These are phyloP conservation scores for Colletotrichum cordylinicola DNA, from an alignment of 2,329 filamentous ascomycete genomes.

Conservation along the genomic window DNA sequence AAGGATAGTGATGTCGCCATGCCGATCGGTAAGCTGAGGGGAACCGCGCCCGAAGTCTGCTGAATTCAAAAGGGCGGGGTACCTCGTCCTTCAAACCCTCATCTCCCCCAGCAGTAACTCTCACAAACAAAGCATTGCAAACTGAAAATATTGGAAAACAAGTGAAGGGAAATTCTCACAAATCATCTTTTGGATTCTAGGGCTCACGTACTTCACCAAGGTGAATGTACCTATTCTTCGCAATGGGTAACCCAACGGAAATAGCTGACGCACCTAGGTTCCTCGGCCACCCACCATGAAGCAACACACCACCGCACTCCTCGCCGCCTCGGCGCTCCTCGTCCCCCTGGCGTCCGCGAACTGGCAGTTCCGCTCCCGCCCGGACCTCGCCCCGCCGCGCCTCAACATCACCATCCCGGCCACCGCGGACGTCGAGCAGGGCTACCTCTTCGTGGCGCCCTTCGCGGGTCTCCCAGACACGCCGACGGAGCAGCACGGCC, in stretches of 20 bases:
- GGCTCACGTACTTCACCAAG: constrained; percentile 19
- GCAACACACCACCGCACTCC: neutral
- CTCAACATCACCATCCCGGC: constrained; percentile 50
- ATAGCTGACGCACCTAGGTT: neutral
- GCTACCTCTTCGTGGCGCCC: constrained; percentile 50
- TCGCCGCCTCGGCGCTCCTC: neutral
- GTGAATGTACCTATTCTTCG: constrained; percentile 21
- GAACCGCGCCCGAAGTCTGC: neutral
- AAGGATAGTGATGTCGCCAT: neutral
- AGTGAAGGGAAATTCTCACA: neutral
- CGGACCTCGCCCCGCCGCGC: constrained; percentile 36
- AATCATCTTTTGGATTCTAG: neutral
- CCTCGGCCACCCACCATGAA: neutral
- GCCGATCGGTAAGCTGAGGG: neutral
- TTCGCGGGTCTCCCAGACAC: constrained; percentile 39
- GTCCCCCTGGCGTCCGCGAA: constrained; percentile 7
- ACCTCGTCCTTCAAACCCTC: neutral
- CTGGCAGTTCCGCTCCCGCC: constrained; percentile 23
- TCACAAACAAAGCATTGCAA: neutral
- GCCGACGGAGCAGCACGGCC: constrained; percentile 43
- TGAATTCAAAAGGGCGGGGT: neutral
- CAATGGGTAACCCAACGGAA: neutral
- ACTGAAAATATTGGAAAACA: neutral
- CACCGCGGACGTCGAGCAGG: constrained; percentile 40
- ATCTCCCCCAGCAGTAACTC: neutral